phyloP scores from a whole-genome alignment of 176 grass and related monocot genomes.

The Musa schizocarpa region DNA sequence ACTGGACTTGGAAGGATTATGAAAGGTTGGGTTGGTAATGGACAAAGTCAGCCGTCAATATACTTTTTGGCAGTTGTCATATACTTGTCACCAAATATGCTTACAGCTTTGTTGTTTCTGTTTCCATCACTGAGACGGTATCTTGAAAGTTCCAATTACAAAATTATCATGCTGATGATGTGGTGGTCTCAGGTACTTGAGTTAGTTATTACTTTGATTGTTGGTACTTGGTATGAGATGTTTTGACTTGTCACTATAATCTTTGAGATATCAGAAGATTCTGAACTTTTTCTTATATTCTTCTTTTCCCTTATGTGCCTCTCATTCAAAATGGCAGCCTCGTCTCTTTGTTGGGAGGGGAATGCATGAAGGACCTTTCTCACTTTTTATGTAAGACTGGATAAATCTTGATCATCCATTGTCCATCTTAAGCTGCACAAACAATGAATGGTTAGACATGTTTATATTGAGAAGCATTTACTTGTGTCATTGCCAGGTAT shows the following conservation, averaged over 20 bases:
- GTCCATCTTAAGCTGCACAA: not conserved
- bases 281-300: not conserved
- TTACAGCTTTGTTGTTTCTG: conserved; percentile 58
- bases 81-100: conserved; percentile 72
- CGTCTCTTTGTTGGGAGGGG: conserved; percentile 85
- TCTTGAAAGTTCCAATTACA: conserved; percentile 68
- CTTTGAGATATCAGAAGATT: not conserved
- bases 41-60: conserved; percentile 54
- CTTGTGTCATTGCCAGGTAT: conserved; percentile 46
- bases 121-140: conserved; percentile 55
- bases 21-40: conserved; percentile 73
- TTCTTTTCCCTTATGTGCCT: not conserved
- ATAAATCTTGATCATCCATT: not conserved
- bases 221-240: not conserved
- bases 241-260: not conserved
- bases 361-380: conserved; percentile 91
- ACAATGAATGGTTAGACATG: not conserved
- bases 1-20: conserved; percentile 58
- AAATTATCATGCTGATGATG: conserved; percentile 65
- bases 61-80: conserved; percentile 60
- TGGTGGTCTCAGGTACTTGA: conserved; percentile 94
- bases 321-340: conserved; percentile 42
- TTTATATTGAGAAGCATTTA: conserved; percentile 6
- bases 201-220: not conserved
- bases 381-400: conserved; percentile 84